These are phyloP conservation scores for Calamus simplicifolius DNA, from an alignment of 176 grass and related monocot genomes.

Conservation along the genomic window DNA sequence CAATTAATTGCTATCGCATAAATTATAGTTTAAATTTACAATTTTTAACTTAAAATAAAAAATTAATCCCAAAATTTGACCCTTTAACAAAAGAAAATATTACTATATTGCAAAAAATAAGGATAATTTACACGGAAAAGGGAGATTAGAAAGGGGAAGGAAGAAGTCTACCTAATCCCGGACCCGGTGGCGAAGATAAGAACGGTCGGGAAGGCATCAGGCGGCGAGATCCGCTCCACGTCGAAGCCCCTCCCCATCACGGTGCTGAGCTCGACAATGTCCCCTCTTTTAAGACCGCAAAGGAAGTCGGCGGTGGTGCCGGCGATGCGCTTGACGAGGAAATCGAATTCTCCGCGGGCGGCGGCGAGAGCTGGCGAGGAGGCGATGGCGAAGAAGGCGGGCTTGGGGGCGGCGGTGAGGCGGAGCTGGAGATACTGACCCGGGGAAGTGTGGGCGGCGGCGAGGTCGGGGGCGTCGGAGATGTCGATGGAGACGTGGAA, in stretches of 20 bases:
- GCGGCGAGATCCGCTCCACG: constrained; percentile 20
- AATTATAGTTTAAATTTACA: too few relatives aligned
- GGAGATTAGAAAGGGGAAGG: not conserved
- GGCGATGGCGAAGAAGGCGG: constrained; percentile 68
- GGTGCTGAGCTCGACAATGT: constrained; percentile 36
- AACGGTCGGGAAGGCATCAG: constrained; percentile 19
- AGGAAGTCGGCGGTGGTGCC: constrained; percentile 47
- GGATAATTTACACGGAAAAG: not conserved
- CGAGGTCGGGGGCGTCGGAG: constrained; percentile 31
- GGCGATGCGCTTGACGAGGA: constrained; percentile 59
- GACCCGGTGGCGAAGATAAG: constrained; percentile 74
- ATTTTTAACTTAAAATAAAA: not conserved
- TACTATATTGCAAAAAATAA: too few relatives aligned
- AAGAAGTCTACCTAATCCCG: constrained; percentile 44
- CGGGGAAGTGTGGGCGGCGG: constrained; percentile 47
- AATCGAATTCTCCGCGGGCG: constrained; percentile 37
- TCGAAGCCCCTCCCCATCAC: constrained; percentile 57
- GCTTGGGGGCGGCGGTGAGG: constrained; percentile 31
- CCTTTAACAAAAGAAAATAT: too few relatives aligned
- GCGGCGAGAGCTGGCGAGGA: constrained; percentile 7
- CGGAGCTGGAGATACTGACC: constrained; percentile 82
- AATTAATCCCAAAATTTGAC: not conserved
- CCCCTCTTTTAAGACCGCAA: constrained; percentile 46
- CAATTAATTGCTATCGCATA: too few relatives aligned
- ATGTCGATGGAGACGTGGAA: constrained; percentile 74